Conservation (phyloP, 179 eudicot genomes). For the Dionaea muscipula region DNA sequence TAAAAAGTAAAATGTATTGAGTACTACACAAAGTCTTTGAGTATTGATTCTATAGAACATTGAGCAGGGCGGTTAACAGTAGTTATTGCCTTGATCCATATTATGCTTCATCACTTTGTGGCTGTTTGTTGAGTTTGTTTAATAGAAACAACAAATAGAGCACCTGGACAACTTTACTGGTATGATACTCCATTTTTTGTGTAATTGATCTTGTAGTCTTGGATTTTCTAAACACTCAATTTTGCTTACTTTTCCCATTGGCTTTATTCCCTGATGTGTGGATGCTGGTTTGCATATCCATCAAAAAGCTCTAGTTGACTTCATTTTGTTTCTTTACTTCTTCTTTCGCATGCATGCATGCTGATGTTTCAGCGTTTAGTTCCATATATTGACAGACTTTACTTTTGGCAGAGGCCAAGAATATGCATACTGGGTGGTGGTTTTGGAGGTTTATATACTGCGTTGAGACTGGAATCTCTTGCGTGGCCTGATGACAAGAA, state of each 20-base stretch:
- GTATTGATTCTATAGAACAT: too few relatives aligned
- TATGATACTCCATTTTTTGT: too few relatives aligned
- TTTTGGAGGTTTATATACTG: slow-evolving; percentile 94
- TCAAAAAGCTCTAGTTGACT: background rate
- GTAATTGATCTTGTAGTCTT: too few relatives aligned
- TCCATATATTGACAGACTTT: background rate
- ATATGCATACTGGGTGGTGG: slow-evolving; percentile 98
- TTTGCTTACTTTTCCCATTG: background rate
- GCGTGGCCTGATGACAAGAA: slow-evolving; percentile 86
- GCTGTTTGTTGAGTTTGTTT: too few relatives aligned
- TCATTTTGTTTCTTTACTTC: background rate
- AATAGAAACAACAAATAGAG: too few relatives aligned
- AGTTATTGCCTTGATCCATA: too few relatives aligned
- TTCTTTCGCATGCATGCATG: background rate
- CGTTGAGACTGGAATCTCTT: slow-evolving; percentile 87
- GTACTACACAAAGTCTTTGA: too few relatives aligned
- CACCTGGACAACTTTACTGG: too few relatives aligned
- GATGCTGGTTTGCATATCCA: background rate
- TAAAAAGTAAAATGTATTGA: too few relatives aligned
- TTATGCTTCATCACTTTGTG: too few relatives aligned
- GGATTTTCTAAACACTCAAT: slow-evolving; percentile 3
- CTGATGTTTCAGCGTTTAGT: background rate
- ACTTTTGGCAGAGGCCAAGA: slow-evolving; percentile 64
- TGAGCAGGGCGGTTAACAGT: too few relatives aligned
- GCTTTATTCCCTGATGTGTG: background rate